Percentiles rank a stretch among this genome's conserved stretches.
These are phyloP conservation scores for Zymoseptoria pseudotritici DNA, from an alignment of 2,329 filamentous ascomycete genomes.

Conservation along the genomic window DNA sequence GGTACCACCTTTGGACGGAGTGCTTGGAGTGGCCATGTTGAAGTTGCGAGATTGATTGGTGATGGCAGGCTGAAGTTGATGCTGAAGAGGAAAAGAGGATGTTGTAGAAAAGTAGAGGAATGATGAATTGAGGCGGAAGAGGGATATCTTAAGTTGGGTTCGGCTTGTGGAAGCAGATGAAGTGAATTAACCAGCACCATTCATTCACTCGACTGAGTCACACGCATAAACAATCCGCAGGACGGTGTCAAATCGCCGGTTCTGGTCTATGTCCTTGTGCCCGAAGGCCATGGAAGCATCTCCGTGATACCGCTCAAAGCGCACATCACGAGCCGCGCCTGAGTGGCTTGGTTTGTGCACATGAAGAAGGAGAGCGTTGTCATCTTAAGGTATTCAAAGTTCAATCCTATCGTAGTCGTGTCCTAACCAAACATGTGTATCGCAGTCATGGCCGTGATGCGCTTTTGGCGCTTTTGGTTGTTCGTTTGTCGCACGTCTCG, in stretches of 20 bases:
- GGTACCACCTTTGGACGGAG: background rate
- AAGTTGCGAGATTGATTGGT: background rate
- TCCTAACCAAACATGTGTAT: too few relatives aligned
- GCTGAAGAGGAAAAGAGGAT: background rate
- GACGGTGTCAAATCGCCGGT: too few relatives aligned
- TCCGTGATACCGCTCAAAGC: too few relatives aligned
- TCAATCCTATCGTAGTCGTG: too few relatives aligned
- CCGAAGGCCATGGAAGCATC: too few relatives aligned
- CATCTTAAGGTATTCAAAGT: too few relatives aligned
- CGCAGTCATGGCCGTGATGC: background rate
- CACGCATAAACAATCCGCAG: too few relatives aligned
- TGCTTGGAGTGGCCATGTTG: background rate
- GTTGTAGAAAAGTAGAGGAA: background rate
- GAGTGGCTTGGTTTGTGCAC: too few relatives aligned
- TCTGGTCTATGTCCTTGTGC: too few relatives aligned
- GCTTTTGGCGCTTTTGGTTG: background rate
- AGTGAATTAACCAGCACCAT: background rate
- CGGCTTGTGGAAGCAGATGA: background rate
- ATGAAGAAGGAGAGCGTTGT: too few relatives aligned
- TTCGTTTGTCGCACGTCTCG: background rate
- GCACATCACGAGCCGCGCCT: too few relatives aligned
- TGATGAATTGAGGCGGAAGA: background rate
- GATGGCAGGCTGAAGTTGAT: background rate
- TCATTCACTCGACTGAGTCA: background rate
- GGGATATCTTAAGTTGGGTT: background rate